These are phyloP conservation scores for Alternaria novae-zelandiae DNA, from an alignment of 2,329 filamentous ascomycete species.

Conservation along the genomic window DNA sequence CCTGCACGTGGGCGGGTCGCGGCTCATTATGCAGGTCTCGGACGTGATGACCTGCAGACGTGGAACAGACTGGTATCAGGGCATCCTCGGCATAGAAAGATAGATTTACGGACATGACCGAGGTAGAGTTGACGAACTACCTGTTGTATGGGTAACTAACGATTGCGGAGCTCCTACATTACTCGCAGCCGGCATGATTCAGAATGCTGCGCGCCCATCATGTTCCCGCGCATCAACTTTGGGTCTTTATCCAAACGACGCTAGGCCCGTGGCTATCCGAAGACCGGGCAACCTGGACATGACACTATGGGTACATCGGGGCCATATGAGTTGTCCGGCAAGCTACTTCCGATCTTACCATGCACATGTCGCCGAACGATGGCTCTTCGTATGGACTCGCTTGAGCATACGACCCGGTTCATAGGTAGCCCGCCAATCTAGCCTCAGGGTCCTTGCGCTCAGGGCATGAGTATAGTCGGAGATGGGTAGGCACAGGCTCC, in stretches of 20 bases:
- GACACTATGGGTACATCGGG: background rate
- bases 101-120: background rate
- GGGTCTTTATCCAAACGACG: background rate
- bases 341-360: background rate
- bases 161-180: background rate
- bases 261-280: background rate
- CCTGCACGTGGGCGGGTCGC: background rate
- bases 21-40: background rate
- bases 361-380: background rate
- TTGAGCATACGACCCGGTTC: background rate
- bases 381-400: background rate
- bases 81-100: background rate
- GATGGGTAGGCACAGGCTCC: background rate
- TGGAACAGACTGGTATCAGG: background rate
- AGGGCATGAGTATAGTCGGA: background rate
- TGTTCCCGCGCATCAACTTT: background rate
- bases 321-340: background rate
- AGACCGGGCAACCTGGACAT: background rate
- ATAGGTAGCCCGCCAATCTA: background rate
- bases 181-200: background rate
- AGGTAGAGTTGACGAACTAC: background rate
- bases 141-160: background rate
- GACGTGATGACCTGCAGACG: background rate
- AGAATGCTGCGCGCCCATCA: background rate
- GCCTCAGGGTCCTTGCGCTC: background rate